Percentiles rank a stretch among this genome's conserved stretches.
phyloP scores from a whole-genome alignment of 768 basidiomycete species.

The Tricholoma furcatifolium region DNA sequence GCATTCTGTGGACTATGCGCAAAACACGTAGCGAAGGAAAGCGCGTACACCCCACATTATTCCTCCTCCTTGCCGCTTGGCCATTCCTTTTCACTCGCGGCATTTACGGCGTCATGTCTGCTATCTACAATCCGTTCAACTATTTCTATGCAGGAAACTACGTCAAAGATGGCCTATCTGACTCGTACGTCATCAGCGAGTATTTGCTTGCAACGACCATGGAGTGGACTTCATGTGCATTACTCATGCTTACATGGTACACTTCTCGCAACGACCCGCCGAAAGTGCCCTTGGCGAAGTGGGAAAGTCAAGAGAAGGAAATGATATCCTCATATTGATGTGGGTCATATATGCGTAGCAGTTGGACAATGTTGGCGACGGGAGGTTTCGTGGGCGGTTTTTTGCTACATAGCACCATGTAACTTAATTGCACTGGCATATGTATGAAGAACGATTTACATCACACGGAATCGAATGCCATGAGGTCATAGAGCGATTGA shows the following conservation, averaged over 20 bases:
- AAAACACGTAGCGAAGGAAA: conserved; percentile 17
- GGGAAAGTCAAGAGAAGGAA: conserved; percentile 3
- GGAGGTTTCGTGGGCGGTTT: too few relatives aligned
- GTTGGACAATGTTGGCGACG: too few relatives aligned
- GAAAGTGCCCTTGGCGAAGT: conserved; percentile 11
- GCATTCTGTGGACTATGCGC: conserved; percentile 26
- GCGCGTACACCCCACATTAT: conserved; percentile 27
- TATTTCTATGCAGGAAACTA: conserved; percentile 26
- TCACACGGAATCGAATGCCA: too few relatives aligned
- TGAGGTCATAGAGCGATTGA: too few relatives aligned
- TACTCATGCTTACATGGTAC: conserved; percentile 19
- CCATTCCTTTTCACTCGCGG: conserved; percentile 33
- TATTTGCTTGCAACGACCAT: conserved; percentile 26
- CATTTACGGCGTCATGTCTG: conserved; percentile 28
- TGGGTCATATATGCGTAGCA: too few relatives aligned
- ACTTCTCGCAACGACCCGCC: conserved; percentile 22
- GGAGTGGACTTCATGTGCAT: conserved; percentile 25
- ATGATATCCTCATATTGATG: not conserved
- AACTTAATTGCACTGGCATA: too few relatives aligned
- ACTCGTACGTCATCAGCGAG: conserved; percentile 24
- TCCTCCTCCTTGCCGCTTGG: conserved; percentile 28
- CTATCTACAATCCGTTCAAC: conserved; percentile 23
- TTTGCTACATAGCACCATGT: too few relatives aligned
- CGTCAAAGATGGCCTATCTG: conserved; percentile 17
- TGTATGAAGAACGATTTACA: too few relatives aligned